phyloP scores from a whole-genome alignment of 1,139 yeast genomes.

The Pichia sp. region DNA sequence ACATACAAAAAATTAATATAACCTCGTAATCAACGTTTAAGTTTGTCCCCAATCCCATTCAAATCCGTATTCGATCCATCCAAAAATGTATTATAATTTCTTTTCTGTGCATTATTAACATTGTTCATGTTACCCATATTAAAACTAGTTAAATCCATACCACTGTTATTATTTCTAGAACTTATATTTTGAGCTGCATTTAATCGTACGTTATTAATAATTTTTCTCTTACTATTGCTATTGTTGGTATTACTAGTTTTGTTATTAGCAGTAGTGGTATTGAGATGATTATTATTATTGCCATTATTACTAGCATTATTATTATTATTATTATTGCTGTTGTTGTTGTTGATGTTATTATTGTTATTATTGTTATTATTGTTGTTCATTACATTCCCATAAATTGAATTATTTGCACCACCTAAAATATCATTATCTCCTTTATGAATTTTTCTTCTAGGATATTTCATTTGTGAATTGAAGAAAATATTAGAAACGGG shows the following conservation, averaged over 20 bases:
- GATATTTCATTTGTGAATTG: slow-evolving; percentile 57
- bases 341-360: neutral
- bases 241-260: neutral
- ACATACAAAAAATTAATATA: neutral
- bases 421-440: slow-evolving; percentile 62
- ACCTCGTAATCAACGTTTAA: neutral
- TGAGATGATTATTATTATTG: slow-evolving; percentile 4
- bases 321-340: slow-evolving; percentile 7
- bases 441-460: slow-evolving; percentile 68
- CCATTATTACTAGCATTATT: slow-evolving; percentile 1
- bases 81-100: slow-evolving; percentile 14
- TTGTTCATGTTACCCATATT: neutral
- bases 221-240: neutral
- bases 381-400: slow-evolving; percentile 6
- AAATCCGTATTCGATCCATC: neutral
- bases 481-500: slow-evolving; percentile 69
- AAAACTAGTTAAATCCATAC: too few species aligned
- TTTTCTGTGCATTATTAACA: slow-evolving; percentile 8
- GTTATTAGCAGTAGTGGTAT: slow-evolving; percentile 10
- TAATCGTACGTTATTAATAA: too few species aligned
- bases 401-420: slow-evolving; percentile 17
- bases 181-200: neutral
- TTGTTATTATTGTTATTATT: neutral
- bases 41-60: too few species aligned
- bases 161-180: too few species aligned